Conservation (phyloP, 2,329 filamentous ascomycete genomes). For the Aspergillus alliaceus region DNA sequence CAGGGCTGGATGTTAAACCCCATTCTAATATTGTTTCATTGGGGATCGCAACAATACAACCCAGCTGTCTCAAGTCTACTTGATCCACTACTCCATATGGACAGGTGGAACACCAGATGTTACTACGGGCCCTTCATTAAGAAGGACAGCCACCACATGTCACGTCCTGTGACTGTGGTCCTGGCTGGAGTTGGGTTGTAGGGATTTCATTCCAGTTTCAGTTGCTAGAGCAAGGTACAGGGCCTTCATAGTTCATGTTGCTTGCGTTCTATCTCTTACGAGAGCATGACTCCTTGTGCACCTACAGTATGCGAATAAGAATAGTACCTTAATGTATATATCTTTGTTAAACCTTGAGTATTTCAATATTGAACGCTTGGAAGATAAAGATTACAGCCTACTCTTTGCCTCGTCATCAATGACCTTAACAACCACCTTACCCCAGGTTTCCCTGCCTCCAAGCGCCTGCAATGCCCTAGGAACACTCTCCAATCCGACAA, state of each 20-base stretch:
- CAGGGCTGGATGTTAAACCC: too few relatives aligned
- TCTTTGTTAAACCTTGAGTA: neutral
- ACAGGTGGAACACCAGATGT: conserved; percentile 10
- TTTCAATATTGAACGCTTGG: neutral
- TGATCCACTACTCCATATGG: neutral
- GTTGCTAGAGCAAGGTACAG: conserved; percentile 42
- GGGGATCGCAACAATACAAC: conserved; percentile 31
- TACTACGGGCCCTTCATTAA: conserved; percentile 33
- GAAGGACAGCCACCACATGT: conserved; percentile 38
- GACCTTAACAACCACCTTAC: conserved; percentile 90
- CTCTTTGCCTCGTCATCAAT: conserved; percentile 66
- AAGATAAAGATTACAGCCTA: conserved; percentile 29
- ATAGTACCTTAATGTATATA: neutral
- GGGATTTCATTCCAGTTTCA: conserved; percentile 18
- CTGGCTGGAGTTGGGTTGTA: conserved; percentile 42
- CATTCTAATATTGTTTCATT: too few relatives aligned
- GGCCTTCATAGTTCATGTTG: conserved; percentile 50
- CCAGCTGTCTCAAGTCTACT: conserved; percentile 35
- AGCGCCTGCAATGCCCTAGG: conserved; percentile 74
- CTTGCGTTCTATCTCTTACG: conserved; percentile 32
- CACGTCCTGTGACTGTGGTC: conserved; percentile 43
- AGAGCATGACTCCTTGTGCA: conserved; percentile 50
- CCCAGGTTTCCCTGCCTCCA: conserved; percentile 83
- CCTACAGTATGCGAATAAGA: conserved; percentile 29
- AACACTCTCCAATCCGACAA: conserved; percentile 77